These are phyloP conservation scores for Asterella californica DNA, from an alignment of 225 moss, liverwort and hornwort genomes.

Conservation along the genomic window DNA sequence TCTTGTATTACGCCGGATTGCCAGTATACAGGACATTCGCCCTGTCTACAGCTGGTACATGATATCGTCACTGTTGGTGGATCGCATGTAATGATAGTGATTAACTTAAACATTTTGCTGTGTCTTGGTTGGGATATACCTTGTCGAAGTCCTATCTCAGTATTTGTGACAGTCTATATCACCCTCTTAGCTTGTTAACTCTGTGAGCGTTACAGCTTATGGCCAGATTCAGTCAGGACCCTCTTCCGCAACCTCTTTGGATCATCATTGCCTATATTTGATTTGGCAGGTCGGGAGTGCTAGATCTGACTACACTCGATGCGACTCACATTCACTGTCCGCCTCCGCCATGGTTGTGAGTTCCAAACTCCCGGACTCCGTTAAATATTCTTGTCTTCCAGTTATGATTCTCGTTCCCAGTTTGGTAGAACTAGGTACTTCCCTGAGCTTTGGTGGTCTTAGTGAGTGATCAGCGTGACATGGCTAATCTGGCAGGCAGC, in stretches of 20 bases:
- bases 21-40: too few relatives aligned
- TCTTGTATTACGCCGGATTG: too few relatives aligned
- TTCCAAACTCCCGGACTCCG: too few relatives aligned
- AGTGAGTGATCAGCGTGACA: not conserved
- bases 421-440: not conserved
- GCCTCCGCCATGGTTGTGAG: slow-evolving; percentile 56
- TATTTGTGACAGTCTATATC: not conserved
- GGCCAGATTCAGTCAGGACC: too few relatives aligned
- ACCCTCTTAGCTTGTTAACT: not conserved
- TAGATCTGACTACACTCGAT: slow-evolving; percentile 57
- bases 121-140: not conserved
- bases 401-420: not conserved
- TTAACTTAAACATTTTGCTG: too few relatives aligned
- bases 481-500: not conserved
- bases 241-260: too few relatives aligned
- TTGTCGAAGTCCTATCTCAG: not conserved
- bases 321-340: slow-evolving; percentile 85
- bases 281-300: slow-evolving; percentile 81
- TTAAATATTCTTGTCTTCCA: too few relatives aligned
- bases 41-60: too few relatives aligned
- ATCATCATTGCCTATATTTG: not conserved
- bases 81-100: too few relatives aligned
- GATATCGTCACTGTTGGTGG: too few relatives aligned
- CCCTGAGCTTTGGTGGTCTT: not conserved
- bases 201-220: not conserved